Evolutionary conservation across 345 rosid species (phyloP), one percentile per base, ranked within the genome.

Genomic region (Populus nigra): DNA sequence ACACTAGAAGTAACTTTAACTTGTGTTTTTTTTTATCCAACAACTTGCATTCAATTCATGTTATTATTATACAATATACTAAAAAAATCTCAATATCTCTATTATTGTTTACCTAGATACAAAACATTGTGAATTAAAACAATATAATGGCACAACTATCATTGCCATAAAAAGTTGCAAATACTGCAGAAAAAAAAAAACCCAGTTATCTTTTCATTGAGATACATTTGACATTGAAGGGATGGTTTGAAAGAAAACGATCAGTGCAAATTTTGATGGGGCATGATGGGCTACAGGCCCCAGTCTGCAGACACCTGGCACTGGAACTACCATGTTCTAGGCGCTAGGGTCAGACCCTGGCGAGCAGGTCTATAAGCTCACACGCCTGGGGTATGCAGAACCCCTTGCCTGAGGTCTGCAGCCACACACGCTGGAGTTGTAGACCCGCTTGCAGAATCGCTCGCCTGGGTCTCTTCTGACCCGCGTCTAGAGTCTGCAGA

Each of bases 271-370:
- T 33, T 33, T 4, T 33, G 0, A 33, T 33, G 1, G 36, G 1
- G 5, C 5, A 33, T 33, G 5, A 0, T 4, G 5, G 1, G 1
- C 5, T 33, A 33, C 0, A 33, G 0, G 36, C 5, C 5, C 5
- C 0, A 33, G 5, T 33, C 5, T 33, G 0, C 36, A 33, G 0
- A 33, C 5, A 33, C 36, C 36, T 4, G 0, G 0, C 5, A 33
- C 1, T 4, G 0, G 36, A 0, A 0, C 36, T 33, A 33, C 5
- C 36, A 33, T 33, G 36, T 33, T 5, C 5, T 33, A 0, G 36
- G 0, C 0, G 0, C 36, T 0, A 33, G 0, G 0, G 5, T 0
- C 1, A 33, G 5, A 4, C 1, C 5, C 5, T 4, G 0, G 1
- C 36, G 0, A 33, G 5, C 35, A 0, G 0, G 36, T 33, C 36